Base-by-base conservation (phyloP, 805 yeast genomes). In the Grigorovia humatica region DNA sequence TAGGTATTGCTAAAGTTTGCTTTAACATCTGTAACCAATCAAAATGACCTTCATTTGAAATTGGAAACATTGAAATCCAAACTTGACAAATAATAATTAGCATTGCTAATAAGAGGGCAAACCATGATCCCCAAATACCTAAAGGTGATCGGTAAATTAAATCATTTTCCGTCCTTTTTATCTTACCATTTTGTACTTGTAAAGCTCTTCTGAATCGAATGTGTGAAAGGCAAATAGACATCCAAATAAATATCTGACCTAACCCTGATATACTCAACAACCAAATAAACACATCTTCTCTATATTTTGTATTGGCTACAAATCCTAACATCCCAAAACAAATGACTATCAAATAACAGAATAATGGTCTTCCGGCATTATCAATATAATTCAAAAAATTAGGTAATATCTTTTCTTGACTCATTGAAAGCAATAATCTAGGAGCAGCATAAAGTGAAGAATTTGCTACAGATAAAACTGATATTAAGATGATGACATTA, bases 221-320 rank as follows among this genome's bases (percentile, higher is more conserved):
- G 62, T 83, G 90, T 46, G 83, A 78, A 44, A 77, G 68, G 62
- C 84, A 81, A 56, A 85, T 81, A 7, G 88, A 78, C 49, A 82
- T 83, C 95, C 95, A 86, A 40, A 87, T 82, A 68, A 84, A 80
- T 54, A 85, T 73, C n/a, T 89, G 81, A 0, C 89, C 80, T 56
- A 86, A 71, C 54, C 90, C 90, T 43, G 88, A 81, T 38, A 86
- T 67, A n/a, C 90, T 85, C 60, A 83, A 72, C 67, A 86, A 68
- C 93, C 93, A 86, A 57, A 73, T 73, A 70, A 86, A 87, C 30
- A 84, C 83, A 8, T 69, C 76, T 48, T 74, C 75, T 59, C 81
- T 73, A 53, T 75, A 69, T 9, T 74, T 67, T 43, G 84, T 77
- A 5, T 87, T 87, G 43, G 83, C 78, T 46, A 85, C 70, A 66